Percentiles rank a stretch among this genome's conserved stretches.
Evolutionary conservation across 768 basidiomycete genomes (phyloP).

Genomic region (Russula virescens): DNA sequence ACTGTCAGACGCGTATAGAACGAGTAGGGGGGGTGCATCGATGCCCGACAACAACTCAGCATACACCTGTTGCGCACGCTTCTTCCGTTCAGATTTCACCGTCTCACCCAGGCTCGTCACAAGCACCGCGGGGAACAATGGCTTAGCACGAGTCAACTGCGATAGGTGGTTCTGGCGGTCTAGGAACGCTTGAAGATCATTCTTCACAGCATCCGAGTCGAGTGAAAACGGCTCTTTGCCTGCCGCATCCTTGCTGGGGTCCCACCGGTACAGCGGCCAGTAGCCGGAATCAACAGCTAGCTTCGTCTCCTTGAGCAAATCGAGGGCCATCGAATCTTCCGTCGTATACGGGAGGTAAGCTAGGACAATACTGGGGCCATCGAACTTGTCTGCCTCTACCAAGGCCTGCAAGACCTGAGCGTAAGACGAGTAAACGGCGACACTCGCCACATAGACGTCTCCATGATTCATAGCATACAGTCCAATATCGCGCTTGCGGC

Average conservation of each 20-base stretch:
- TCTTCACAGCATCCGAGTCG: conserved; percentile 91
- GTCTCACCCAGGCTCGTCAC: conserved; percentile 81
- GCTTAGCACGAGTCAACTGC: conserved; percentile 78
- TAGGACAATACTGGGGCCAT: conserved; percentile 86
- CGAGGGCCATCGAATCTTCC: conserved; percentile 73
- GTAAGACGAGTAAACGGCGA: conserved; percentile 95
- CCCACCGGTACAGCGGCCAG: conserved; percentile 98
- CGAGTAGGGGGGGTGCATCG: conserved; percentile 81
- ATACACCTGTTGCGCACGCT: conserved; percentile 78
- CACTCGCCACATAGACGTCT: conserved; percentile 90
- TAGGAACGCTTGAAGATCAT: conserved; percentile 88
- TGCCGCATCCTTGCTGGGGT: conserved; percentile 72
- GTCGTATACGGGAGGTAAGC: conserved; percentile 88
- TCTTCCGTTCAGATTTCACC: conserved; percentile 76
- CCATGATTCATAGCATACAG: conserved; percentile 99
- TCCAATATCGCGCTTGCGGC: conserved; percentile 93
- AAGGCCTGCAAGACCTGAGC: conserved; percentile 88
- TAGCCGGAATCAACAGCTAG: conserved; percentile 93
- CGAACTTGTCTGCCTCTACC: conserved; percentile 83
- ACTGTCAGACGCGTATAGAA: conserved; percentile 92
- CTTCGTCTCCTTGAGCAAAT: conserved; percentile 96
- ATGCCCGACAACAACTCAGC: conserved; percentile 75
- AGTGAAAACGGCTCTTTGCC: conserved; percentile 85
- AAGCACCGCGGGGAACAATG: conserved; percentile 74
- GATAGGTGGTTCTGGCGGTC: conserved; percentile 96